Conservation (phyloP, 192 early-diverging fungal genomes). For the Umbelopsis sp. region DNA sequence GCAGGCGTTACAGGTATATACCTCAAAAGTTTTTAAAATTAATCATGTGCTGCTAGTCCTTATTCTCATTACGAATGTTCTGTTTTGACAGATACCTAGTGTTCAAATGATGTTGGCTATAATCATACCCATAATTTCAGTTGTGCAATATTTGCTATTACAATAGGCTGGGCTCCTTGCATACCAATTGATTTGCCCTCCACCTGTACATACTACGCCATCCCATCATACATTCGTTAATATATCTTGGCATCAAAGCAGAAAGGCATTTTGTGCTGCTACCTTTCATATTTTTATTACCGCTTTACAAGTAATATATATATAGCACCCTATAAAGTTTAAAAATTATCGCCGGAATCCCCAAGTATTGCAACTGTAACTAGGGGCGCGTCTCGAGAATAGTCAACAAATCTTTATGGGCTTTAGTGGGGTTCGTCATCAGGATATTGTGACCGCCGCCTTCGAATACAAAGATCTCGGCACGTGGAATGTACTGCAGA, state of each 20-base stretch:
- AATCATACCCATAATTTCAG: conserved; percentile 7
- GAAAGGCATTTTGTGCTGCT: too few species aligned
- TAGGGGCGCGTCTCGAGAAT: conserved; percentile 3
- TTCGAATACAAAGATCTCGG: conserved; percentile 19
- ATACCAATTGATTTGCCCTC: not conserved
- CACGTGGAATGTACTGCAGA: conserved; percentile 27
- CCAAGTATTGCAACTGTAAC: too few species aligned
- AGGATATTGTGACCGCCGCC: conserved; percentile 39
- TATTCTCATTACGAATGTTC: not conserved
- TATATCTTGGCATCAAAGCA: too few species aligned
- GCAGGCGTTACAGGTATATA: not conserved
- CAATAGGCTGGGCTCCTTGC: not conserved
- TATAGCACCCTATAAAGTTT: too few species aligned
- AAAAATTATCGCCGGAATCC: too few species aligned
- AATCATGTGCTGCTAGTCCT: too few species aligned
- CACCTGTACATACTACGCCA: not conserved
- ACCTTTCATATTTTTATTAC: too few species aligned
- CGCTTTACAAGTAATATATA: too few species aligned
- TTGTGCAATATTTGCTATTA: conserved; percentile 5
- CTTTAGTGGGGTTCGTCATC: conserved; percentile 25
- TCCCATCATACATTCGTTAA: too few species aligned
- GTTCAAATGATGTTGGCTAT: not conserved
- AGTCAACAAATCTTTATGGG: conserved; percentile 14
- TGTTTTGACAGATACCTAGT: not conserved
- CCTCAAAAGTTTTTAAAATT: not conserved